Evolutionary conservation across 345 rosid genomes (phyloP).

Genomic region (Lepidium sativum): DNA sequence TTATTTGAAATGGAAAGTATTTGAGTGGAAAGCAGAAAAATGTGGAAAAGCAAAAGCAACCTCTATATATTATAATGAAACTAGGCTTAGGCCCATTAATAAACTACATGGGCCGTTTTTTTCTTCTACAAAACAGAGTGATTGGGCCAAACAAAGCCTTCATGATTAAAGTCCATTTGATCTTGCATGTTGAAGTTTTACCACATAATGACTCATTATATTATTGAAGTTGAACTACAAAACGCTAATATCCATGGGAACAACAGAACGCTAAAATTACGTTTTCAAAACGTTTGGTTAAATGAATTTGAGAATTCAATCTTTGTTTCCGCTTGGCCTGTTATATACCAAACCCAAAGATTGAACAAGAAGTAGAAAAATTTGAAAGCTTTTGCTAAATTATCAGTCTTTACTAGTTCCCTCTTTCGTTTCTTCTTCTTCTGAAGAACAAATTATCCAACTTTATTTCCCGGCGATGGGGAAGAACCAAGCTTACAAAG

Average conservation of each 20-base stretch:
- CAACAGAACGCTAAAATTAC: not conserved
- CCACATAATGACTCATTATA: not conserved
- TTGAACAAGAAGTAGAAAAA: not conserved
- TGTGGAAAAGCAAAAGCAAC: not conserved
- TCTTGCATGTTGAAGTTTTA: not conserved
- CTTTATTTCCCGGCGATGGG: slow-evolving; percentile 48
- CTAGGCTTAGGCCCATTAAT: slow-evolving; percentile 7
- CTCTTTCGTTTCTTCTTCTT: not conserved
- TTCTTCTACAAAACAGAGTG: not conserved
- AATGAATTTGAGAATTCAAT: not conserved
- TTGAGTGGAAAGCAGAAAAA: not conserved
- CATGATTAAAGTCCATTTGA: not conserved
- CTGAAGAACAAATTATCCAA: not conserved
- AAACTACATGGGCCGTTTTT: not conserved
- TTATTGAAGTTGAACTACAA: not conserved
- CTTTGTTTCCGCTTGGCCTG: not conserved
- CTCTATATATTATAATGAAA: not conserved
- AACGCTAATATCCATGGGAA: not conserved
- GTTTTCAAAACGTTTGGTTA: not conserved
- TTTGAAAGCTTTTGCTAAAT: not conserved
- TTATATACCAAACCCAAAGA: slow-evolving; percentile 2
- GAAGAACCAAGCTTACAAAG: slow-evolving; percentile 92
- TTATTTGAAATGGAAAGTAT: not conserved
- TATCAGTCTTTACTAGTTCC: not conserved
- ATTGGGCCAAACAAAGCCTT: not conserved